Conservation (phyloP, 805 yeast species). For the Saturnispora quitensis region DNA sequence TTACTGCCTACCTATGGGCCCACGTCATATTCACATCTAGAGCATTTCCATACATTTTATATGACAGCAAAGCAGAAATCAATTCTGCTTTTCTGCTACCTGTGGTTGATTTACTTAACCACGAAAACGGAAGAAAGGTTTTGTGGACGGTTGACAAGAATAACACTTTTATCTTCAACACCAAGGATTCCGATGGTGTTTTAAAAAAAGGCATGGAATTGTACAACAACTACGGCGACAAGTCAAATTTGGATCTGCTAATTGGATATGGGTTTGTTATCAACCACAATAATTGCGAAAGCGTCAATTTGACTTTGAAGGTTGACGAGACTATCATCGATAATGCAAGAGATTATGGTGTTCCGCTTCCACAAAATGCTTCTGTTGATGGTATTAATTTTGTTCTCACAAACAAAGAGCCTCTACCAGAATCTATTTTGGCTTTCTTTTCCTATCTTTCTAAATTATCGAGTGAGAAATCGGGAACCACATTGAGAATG, state of each 20-base stretch:
- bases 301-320: constrained; percentile 51
- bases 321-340: constrained; percentile 29
- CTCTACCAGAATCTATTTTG: constrained; percentile 35
- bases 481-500: constrained; percentile 40
- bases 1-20: constrained; percentile 71
- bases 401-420: constrained; percentile 18
- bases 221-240: constrained; percentile 76
- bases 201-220: constrained; percentile 46
- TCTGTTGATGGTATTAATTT: constrained; percentile 32
- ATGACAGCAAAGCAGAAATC: constrained; percentile 26
- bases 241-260: constrained; percentile 54
- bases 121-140: constrained; percentile 50
- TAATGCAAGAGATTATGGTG: constrained; percentile 29
- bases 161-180: constrained; percentile 29
- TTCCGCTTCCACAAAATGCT: constrained; percentile 33
- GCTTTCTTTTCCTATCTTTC: constrained; percentile 48
- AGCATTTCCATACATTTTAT: constrained; percentile 68
- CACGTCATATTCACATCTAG: constrained; percentile 61
- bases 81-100: constrained; percentile 66
- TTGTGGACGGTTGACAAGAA: constrained; percentile 39
- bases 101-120: constrained; percentile 68
- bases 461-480: constrained; percentile 39
- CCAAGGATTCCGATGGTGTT: constrained; percentile 22
- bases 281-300: constrained; percentile 43
- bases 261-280: constrained; percentile 73